A percentile compares a stretch with the other conserved stretches of the same genome.
These are phyloP conservation scores for Paramecium tetraurelia DNA, from an alignment of 73 alveolate species.

Conservation along the genomic window DNA sequence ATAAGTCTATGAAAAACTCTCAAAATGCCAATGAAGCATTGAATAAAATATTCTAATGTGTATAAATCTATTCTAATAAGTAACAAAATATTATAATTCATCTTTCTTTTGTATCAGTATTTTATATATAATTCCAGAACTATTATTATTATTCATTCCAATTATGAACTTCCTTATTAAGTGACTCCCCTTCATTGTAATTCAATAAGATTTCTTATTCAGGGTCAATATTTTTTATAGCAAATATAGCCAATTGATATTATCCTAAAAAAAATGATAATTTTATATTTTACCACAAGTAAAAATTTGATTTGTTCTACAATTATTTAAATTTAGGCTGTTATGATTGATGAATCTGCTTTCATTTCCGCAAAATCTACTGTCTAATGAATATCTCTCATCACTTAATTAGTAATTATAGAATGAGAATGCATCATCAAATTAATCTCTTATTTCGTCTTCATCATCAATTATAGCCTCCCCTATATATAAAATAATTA, in stretches of 20 bases:
- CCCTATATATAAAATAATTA: neutral
- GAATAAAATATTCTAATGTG: neutral
- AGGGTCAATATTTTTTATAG: neutral
- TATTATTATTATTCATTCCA: neutral
- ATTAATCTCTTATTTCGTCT: neutral
- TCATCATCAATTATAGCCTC: neutral
- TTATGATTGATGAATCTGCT: slow-evolving; percentile 18
- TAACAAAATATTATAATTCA: neutral
- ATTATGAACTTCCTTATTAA: neutral
- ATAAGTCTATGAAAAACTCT: neutral
- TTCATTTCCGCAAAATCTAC: neutral
- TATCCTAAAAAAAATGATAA: neutral
- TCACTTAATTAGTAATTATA: neutral
- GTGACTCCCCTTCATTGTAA: neutral
- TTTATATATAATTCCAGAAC: neutral
- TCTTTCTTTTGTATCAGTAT: neutral
- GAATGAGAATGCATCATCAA: neutral
- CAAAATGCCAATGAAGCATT: neutral
- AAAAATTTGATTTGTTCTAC: neutral
- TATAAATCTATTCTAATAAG: neutral
- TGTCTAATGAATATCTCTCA: slow-evolving; percentile 17
- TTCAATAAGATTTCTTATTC: slow-evolving; percentile 7
- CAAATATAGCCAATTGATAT: slow-evolving; percentile 15
- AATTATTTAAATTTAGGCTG: neutral
- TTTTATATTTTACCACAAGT: neutral